These are phyloP conservation scores for Pistacia integerrima DNA, from an alignment of 345 rosid species.

Conservation along the genomic window DNA sequence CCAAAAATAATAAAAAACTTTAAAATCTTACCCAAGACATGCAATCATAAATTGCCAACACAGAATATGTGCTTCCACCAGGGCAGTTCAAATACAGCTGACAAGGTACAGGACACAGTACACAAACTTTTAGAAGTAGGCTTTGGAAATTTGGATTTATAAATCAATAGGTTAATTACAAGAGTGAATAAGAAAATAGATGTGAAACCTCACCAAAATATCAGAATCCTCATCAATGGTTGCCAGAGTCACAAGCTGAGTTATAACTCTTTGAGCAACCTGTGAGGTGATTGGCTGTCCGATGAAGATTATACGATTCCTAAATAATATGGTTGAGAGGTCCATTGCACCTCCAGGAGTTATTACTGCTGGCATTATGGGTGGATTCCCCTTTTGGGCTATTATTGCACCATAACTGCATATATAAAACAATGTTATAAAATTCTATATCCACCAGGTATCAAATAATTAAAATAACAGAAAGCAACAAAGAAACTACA, in stretches of 20 bases:
- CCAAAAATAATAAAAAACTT: background rate
- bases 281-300: conserved; percentile 80
- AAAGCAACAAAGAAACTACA: background rate
- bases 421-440: conserved; percentile 2
- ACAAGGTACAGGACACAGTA: conserved; percentile 16
- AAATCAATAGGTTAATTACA: background rate
- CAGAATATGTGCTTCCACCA: conserved; percentile 89
- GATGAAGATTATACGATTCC: conserved; percentile 85
- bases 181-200: conserved; percentile 1
- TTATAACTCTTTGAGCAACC: conserved; percentile 90
- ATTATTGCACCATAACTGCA: conserved; percentile 51
- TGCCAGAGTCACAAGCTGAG: conserved; percentile 92
- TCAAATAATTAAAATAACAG: background rate
- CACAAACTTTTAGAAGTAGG: conserved; percentile 13
- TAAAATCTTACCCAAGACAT: conserved; percentile 82
- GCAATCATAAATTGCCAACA: conserved; percentile 92
- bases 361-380: conserved; percentile 84
- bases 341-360: conserved; percentile 92
- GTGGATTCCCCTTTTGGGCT: conserved; percentile 75
- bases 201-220: conserved; percentile 60
- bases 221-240: conserved; percentile 84
- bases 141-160: background rate
- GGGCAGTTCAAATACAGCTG: conserved; percentile 92
- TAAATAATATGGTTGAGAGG: conserved; percentile 76
- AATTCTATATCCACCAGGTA: conserved; percentile 2